Evolutionary conservation across 2,329 filamentous ascomycete species (phyloP).

Genomic region (Elsinoe fawcettii): DNA sequence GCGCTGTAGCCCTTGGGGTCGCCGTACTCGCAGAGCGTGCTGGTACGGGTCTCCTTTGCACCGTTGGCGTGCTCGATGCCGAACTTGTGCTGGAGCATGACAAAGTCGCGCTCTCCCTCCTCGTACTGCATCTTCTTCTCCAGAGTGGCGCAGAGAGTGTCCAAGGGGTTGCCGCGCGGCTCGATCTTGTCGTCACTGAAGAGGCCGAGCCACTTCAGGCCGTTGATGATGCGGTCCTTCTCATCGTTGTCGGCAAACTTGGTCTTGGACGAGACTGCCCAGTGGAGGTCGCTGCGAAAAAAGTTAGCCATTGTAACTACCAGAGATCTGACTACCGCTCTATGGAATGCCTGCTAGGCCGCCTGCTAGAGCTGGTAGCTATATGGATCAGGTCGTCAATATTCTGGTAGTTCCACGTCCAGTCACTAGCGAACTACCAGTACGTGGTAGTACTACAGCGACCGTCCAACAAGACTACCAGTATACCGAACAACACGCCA

Average conservation of each 20-base stretch:
- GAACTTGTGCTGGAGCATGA: conserved; percentile 74
- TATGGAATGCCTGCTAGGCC: no score
- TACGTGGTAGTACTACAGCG: no score
- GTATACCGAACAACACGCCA: no score
- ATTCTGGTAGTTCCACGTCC: no score
- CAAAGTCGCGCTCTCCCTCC: conserved; percentile 74
- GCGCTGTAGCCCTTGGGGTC: conserved; percentile 64
- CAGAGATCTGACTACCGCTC: no score
- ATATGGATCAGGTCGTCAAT: no score
- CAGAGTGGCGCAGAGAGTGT: conserved; percentile 81
- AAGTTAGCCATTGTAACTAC: background rate
- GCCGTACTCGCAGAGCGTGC: conserved; percentile 77
- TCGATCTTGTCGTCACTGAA: conserved; percentile 63
- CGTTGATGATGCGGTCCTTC: conserved; percentile 60
- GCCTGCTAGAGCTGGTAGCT: no score
- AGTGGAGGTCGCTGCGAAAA: conserved; percentile 44
- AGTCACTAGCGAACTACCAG: no score
- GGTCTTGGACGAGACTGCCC: conserved; percentile 67
- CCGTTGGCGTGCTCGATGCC: conserved; percentile 77
- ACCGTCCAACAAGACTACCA: no score
- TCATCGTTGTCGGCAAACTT: conserved; percentile 62
- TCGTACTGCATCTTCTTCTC: conserved; percentile 89
- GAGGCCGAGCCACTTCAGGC: conserved; percentile 63
- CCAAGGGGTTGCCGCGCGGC: conserved; percentile 70
- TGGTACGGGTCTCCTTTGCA: conserved; percentile 66